Conservation (phyloP, 2,329 filamentous ascomycete genomes). For the Cercospora sp. region DNA sequence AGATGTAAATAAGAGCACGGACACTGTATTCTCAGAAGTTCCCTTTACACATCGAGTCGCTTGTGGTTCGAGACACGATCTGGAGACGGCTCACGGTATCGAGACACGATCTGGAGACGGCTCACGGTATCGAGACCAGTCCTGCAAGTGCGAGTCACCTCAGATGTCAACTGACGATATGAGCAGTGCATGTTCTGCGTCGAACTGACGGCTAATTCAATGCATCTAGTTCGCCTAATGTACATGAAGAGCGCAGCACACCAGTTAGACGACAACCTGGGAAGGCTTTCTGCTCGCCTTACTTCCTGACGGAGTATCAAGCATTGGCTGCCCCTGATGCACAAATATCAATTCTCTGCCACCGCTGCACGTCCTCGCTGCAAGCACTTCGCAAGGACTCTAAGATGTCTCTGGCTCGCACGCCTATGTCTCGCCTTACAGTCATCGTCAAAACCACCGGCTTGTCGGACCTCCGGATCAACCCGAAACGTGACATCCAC, state of each 20-base stretch:
- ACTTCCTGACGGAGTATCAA: neutral
- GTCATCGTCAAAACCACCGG: slow-evolving; percentile 1
- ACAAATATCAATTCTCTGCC: slow-evolving; percentile 20
- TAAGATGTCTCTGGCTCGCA: slow-evolving; percentile 19
- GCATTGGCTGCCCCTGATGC: slow-evolving; percentile 1
- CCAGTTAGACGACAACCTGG: neutral
- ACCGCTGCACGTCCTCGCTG: slow-evolving; percentile 13
- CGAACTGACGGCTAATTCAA: neutral
- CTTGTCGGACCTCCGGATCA: slow-evolving; percentile 7
- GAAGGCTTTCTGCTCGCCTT: neutral
- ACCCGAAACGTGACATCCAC: slow-evolving; percentile 5
- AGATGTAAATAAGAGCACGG: slow-evolving; percentile 29
- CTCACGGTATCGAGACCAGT: neutral
- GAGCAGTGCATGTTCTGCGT: neutral
- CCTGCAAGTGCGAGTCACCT: neutral
- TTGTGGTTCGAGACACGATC: neutral
- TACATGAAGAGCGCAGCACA: neutral
- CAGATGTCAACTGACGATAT: neutral
- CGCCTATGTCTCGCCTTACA: slow-evolving; percentile 5
- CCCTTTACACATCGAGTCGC: neutral
- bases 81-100: neutral
- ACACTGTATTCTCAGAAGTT: slow-evolving; percentile 22
- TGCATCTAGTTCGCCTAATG: neutral
- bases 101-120: neutral
- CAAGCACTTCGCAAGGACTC: slow-evolving; percentile 1